Evolutionary conservation across 2,329 filamentous ascomycete species (phyloP).

Genomic region (Fusarium sp.): DNA sequence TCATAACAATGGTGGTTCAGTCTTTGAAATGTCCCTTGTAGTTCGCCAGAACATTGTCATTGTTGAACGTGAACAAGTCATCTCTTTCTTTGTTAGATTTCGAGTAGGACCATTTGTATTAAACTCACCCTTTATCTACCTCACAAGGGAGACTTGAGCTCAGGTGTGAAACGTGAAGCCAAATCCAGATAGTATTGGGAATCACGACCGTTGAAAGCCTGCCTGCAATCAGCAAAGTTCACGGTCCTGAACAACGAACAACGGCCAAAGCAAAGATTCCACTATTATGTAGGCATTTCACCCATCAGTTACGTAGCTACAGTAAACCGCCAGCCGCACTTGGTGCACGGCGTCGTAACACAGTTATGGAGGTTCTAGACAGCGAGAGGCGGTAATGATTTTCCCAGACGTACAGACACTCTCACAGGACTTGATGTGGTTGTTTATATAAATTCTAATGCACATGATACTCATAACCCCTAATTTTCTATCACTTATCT

Average conservation of each 20-base stretch:
- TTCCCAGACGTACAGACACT: neutral
- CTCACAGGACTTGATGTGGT: neutral
- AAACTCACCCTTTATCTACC: neutral
- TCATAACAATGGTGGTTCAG: neutral
- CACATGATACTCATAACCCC: neutral
- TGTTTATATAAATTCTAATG: neutral
- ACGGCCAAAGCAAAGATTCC: neutral
- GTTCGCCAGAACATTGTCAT: neutral
- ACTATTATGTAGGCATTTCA: neutral
- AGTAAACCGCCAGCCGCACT: neutral
- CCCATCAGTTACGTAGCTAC: neutral
- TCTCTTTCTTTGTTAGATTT: neutral
- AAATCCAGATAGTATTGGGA: neutral
- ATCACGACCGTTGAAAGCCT: neutral
- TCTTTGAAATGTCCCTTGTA: neutral
- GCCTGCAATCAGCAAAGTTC: neutral
- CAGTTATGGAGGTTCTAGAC: neutral
- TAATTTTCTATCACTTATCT: neutral
- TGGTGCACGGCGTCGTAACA: neutral
- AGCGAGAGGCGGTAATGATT: neutral
- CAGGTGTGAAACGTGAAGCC: neutral
- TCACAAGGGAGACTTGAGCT: neutral
- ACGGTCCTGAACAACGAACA: neutral
- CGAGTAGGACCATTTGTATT: neutral
- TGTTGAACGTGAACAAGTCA: neutral